Conservation (phyloP, 1,139 yeast genomes). For the Nadsonia starkeyi-henricii region DNA sequence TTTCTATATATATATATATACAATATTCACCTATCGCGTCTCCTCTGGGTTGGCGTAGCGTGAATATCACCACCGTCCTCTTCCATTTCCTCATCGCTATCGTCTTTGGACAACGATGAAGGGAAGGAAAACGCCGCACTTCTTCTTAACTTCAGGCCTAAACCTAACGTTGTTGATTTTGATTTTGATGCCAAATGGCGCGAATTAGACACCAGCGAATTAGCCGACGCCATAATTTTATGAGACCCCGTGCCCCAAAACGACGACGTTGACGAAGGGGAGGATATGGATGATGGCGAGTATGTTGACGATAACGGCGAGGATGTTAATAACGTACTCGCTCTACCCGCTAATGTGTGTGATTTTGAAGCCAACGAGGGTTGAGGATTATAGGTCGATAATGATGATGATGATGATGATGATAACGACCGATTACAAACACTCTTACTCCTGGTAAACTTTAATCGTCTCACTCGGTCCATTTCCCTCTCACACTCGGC, state of each 20-base stretch:
- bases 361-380: no score
- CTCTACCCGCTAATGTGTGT: no score
- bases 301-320: no score
- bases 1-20: no score
- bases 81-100: neutral
- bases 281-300: neutral
- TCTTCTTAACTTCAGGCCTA: neutral
- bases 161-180: neutral
- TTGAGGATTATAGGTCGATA: neutral
- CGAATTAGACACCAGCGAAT: neutral
- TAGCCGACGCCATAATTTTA: neutral
- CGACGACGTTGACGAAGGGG: neutral
- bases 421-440: conserved; percentile 18
- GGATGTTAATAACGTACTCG: no score
- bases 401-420: neutral
- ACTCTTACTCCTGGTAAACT: neutral
- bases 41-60: neutral
- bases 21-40: neutral
- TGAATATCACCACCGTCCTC: neutral
- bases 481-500: conserved; percentile 59
- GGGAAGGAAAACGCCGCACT: neutral
- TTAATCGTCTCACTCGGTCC: conserved; percentile 42
- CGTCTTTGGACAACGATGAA: neutral
- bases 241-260: neutral
- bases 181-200: neutral